Conservation (phyloP, 306 rosid genomes). For the Benincasa hispida region DNA sequence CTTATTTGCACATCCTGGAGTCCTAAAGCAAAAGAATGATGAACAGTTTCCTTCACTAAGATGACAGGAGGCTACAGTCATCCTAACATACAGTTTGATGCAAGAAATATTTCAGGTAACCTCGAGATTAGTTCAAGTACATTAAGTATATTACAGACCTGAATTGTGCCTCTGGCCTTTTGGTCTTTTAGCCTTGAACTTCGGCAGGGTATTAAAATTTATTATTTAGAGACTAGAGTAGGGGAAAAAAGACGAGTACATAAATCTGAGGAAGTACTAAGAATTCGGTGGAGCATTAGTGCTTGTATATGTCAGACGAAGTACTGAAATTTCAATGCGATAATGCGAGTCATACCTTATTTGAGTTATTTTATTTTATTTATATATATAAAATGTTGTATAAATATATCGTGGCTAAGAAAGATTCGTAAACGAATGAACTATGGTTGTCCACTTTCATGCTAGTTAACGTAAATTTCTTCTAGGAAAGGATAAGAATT, state of each 20-base stretch:
- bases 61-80: constrained; percentile 51
- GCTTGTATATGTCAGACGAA: neutral
- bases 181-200: neutral
- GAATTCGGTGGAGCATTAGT: neutral
- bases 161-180: neutral
- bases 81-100: constrained; percentile 14
- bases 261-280: neutral
- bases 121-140: neutral
- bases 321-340: neutral
- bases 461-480: neutral
- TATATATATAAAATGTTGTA: too few species aligned
- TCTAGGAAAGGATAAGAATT: neutral
- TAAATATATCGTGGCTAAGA: neutral
- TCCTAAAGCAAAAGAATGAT: constrained; percentile 68
- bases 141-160: neutral
- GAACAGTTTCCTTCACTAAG: constrained; percentile 79
- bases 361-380: neutral
- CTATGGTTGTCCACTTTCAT: neutral
- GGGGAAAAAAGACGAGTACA: neutral
- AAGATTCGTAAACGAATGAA: neutral
- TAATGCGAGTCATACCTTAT: neutral
- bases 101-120: neutral
- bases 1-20: constrained; percentile 46
- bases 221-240: neutral
- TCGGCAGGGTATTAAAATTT: neutral